Percentiles rank a stretch among this genome's conserved stretches.
Evolutionary conservation across 2,329 filamentous ascomycete genomes (phyloP).

Genomic region (Trichophyton schoenleinii): DNA sequence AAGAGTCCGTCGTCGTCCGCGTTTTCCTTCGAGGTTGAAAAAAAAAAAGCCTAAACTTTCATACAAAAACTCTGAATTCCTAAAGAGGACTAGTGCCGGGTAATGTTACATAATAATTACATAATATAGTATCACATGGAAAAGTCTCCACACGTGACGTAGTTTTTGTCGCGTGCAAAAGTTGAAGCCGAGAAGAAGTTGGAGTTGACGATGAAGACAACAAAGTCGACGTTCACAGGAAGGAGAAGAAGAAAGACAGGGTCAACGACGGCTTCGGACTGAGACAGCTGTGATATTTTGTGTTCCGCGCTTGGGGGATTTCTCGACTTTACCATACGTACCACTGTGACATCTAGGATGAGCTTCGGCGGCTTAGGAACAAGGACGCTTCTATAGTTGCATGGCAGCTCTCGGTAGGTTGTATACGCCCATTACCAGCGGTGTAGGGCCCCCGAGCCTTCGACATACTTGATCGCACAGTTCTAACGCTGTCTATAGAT

Average conservation of each 20-base stretch:
- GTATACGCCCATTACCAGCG: slow-evolving; percentile 12
- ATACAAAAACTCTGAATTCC: slow-evolving; percentile 10
- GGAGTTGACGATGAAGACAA: not conserved
- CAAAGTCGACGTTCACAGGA: not conserved
- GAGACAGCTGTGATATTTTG: not conserved
- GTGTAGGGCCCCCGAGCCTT: not conserved
- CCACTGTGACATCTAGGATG: not conserved
- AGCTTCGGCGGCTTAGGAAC: not conserved
- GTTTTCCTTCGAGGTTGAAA: not conserved
- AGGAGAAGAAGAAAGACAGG: not conserved
- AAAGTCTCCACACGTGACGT: slow-evolving; percentile 6
- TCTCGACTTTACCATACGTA: not conserved
- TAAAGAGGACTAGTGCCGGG: slow-evolving; percentile 9
- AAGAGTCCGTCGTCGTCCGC: not conserved
- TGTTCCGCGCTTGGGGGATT: slow-evolving; percentile 7
- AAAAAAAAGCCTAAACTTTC: slow-evolving; percentile 4
- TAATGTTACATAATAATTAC: not conserved
- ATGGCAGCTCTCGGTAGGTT: slow-evolving; percentile 39
- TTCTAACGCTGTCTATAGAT: slow-evolving; percentile 24
- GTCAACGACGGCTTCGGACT: not conserved
- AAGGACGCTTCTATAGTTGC: slow-evolving; percentile 20
- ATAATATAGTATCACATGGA: slow-evolving; percentile 1
- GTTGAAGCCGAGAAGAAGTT: not conserved
- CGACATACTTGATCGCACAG: slow-evolving; percentile 5
- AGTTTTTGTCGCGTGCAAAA: not conserved